Evolutionary conservation across 306 rosid species (phyloP).

Genomic region (Prunus armeniaca): DNA sequence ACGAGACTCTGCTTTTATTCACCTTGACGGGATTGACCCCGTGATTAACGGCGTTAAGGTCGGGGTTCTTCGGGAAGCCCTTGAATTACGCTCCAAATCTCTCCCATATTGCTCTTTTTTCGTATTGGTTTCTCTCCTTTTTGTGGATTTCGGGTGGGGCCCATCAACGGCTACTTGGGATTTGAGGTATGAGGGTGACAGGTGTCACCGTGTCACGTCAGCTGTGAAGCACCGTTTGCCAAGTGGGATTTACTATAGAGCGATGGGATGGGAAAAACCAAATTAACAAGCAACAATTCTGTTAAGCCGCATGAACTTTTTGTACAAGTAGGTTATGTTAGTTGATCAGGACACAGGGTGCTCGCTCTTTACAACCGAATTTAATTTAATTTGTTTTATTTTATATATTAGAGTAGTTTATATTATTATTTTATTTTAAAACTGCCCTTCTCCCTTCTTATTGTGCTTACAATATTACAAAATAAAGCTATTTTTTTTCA

Average conservation of each 20-base stretch:
- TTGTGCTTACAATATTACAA: too few relatives aligned
- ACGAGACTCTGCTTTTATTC: not conserved
- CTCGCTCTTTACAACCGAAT: too few relatives aligned
- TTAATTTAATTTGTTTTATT: too few relatives aligned
- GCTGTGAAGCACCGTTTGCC: not conserved
- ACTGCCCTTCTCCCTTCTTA: too few relatives aligned
- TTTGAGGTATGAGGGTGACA: not conserved
- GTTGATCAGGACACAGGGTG: too few relatives aligned
- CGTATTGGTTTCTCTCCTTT: not conserved
- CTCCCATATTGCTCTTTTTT: not conserved
- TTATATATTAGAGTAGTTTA: too few relatives aligned
- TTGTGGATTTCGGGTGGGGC: slow-evolving; percentile 14
- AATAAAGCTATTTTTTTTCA: too few relatives aligned
- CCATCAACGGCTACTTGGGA: slow-evolving; percentile 32
- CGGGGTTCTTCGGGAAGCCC: slow-evolving; percentile 9
- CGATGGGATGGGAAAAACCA: not conserved
- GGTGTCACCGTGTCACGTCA: slow-evolving; percentile 12
- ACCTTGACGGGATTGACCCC: slow-evolving; percentile 18
- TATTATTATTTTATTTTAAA: too few relatives aligned
- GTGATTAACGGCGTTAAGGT: slow-evolving; percentile 42
- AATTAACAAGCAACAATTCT: not conserved
- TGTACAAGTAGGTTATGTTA: too few relatives aligned
- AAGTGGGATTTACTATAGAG: not conserved
- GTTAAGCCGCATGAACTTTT: too few relatives aligned
- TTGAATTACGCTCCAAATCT: slow-evolving; percentile 13